A percentile compares a stretch with the other conserved stretches of the same genome.
phyloP scores from a whole-genome alignment of 805 yeast genomes.

The Metschnikowia bowlesiae region DNA sequence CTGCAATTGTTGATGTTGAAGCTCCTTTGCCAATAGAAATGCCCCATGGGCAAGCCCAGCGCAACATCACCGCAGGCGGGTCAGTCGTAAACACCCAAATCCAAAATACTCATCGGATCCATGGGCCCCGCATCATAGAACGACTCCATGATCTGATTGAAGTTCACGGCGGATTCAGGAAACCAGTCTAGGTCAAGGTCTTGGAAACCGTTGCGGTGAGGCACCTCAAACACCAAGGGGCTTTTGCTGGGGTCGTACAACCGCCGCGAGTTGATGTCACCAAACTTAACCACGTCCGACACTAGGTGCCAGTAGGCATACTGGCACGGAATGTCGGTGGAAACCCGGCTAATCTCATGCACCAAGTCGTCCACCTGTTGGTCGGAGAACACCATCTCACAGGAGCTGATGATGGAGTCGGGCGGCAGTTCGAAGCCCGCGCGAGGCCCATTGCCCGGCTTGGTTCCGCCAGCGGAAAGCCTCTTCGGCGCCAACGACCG shows the following conservation, averaged over 20 bases:
- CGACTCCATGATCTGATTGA: slow-evolving; percentile 11
- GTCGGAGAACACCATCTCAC: background rate
- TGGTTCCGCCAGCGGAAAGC: background rate
- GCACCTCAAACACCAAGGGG: slow-evolving; percentile 5
- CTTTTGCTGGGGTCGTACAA: slow-evolving; percentile 10
- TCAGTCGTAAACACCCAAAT: background rate
- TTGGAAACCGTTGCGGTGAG: background rate
- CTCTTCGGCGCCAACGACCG: background rate
- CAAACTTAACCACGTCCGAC: slow-evolving; percentile 9
- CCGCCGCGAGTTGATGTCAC: background rate
- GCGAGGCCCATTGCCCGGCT: background rate
- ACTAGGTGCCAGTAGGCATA: slow-evolving; percentile 6
- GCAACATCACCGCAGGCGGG: background rate
- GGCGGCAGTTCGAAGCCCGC: background rate
- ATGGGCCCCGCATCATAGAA: slow-evolving; percentile 5
- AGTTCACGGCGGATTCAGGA: slow-evolving; percentile 5
- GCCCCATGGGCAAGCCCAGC: no score
- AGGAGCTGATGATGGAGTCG: background rate
- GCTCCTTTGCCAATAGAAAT: no score
- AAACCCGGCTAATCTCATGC: background rate
- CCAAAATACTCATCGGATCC: background rate
- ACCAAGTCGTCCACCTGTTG: background rate
- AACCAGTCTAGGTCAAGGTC: slow-evolving; percentile 3
- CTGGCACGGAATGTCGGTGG: background rate
- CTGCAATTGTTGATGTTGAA: no score